These are phyloP conservation scores for Parachaetomium inaequale DNA, from an alignment of 495 filamentous ascomycete species.

Conservation along the genomic window DNA sequence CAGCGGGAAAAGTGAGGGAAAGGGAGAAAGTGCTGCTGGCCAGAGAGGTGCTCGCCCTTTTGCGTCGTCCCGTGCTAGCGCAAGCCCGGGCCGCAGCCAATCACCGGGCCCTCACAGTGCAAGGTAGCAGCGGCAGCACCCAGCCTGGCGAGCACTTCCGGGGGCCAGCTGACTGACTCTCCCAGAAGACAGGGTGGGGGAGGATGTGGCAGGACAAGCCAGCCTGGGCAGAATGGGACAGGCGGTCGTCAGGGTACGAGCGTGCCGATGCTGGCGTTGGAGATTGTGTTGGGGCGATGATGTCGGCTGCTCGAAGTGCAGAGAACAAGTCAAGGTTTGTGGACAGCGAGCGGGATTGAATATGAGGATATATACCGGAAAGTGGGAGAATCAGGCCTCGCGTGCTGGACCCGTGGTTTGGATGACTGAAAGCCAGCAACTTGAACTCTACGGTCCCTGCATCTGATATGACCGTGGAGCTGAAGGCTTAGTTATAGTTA, in stretches of 20 bases:
- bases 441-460: no score
- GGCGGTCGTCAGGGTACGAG: not conserved
- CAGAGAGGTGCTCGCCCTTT: slow-evolving; percentile 23
- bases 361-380: no score
- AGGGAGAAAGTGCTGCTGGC: slow-evolving; percentile 15
- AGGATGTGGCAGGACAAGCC: slow-evolving; percentile 3
- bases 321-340: no score
- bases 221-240: not conserved
- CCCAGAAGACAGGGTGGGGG: not conserved
- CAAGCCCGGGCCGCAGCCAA: slow-evolving; percentile 16
- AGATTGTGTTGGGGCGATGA: not conserved
- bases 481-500: no score
- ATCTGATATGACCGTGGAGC: no score
- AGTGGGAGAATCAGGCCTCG: no score
- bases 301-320: no score
- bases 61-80: slow-evolving; percentile 16
- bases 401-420: no score
- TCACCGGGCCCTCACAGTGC: slow-evolving; percentile 11
- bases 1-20: slow-evolving; percentile 20
- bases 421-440: no score
- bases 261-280: not conserved
- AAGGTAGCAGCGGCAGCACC: slow-evolving; percentile 12
- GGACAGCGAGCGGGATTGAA: no score
- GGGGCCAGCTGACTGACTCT: slow-evolving; percentile 17
- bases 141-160: slow-evolving; percentile 6